Evolutionary conservation across 2,329 filamentous ascomycete genomes (phyloP), one percentile per base, ranked within the genome.

Genomic region (Xylariaceae sp.): DNA sequence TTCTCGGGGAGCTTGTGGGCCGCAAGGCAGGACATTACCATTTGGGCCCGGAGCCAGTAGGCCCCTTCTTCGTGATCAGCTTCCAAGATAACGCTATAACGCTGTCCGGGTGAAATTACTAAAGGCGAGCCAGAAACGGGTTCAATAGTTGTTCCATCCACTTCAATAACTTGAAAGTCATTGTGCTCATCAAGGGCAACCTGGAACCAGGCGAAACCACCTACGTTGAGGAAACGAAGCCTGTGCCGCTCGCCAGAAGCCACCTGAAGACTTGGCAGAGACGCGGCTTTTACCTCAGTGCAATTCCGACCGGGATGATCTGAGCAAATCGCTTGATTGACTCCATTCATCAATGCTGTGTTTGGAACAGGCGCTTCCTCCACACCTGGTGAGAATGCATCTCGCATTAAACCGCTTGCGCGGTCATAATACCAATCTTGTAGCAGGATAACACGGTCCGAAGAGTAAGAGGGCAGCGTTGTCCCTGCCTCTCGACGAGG

Each of bases 131-230:
- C 78, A 1, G 80, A 73, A 4, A 74, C 71, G 0, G 86, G 83
- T 53, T 83, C 76, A 1, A 88, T 80, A 34, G 82, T 80, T 1
- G 85, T 82, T 15, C 86, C 87, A 63, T 90, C 87, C 0, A 87
- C 83, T 65, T 89, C 87, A 9, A 86, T 82, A 43, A 90, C 72
- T 0, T 73, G 66, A 43, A 71, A 59, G 21, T 61, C 58, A 10
- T 72, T 73, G 60, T 89, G 87, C 47, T 81, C 80, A 59, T 90
- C 87, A 43, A 89, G 75, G 64, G 82, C 83, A 26, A 90, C 77
- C 63, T 89, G 86, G 57, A 89, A 87, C 64, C 84, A 83, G 1
- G 85, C 85, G 63, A 88, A 88, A 0, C 83, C 85, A 10, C 84
- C 87, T 8, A 85, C 79, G 57, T 90, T 89, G 58, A 88, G 74